Base-by-base conservation (phyloP, 1,284 basidiomycete species). In the Ustilago cynodontis region DNA sequence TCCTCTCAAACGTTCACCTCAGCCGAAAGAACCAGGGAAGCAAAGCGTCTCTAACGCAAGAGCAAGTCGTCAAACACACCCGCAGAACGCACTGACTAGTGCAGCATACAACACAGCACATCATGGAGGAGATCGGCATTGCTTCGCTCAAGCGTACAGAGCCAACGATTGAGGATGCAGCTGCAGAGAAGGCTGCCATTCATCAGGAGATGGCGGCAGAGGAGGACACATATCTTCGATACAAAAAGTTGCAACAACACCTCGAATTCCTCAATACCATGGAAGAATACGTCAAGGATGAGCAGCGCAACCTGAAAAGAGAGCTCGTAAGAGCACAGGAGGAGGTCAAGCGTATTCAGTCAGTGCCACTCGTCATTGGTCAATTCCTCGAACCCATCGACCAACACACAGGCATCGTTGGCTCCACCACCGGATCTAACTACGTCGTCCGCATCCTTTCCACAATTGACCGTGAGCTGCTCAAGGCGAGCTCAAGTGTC, bases 321-420 rank as follows among this genome's bases (percentile, higher is more conserved):
- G 97, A 99, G 88, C 92, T 99, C 66, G 93, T 99, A 77, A 93
- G 97, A 69, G 97, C 97, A 0, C 96, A 99, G 85, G 97, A 99
- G 87, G 97, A 99, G 88, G 97, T 99, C 82, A 98, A 98, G 88
- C 93, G 97, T 64, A 99, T 99, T 85, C 95, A 99, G 88, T 94
- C 94, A 55, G 97, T 99, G 3, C 97, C 97, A 0, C 91, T 99
- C n/a, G 97, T 99, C 83, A 99, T 99, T 82, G 97, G 97, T 58
- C 97, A 99, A 87, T 99, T 99, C 89, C 90, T 99, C 49, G 97
- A 99, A 87, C 94, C 97, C 61, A 98, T 99, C 86, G 97, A 99
- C 88, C 94, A 98, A 86, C 92, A 93, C 84, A 95, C 96, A 22
- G 95, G 93, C 68, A 99, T 99, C 78, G 97, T 99, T 22, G 97